Conservation (phyloP, 2,329 filamentous ascomycete species). For the Sporothrix pseudoabietina region DNA sequence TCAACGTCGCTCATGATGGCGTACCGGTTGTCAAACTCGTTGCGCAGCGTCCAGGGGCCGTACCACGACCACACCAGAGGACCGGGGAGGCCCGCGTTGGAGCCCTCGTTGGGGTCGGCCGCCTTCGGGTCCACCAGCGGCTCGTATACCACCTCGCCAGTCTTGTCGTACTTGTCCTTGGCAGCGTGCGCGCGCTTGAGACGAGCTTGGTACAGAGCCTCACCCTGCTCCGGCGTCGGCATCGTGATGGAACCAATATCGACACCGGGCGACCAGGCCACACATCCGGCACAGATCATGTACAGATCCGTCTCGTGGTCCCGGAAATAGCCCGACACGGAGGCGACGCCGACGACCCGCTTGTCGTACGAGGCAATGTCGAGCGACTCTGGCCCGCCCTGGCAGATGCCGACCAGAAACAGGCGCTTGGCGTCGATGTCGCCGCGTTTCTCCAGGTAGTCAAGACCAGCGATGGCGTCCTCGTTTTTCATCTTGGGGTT, state of each 20-base stretch:
- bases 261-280: constrained; percentile 25
- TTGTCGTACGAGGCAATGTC: constrained; percentile 24
- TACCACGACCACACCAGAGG: constrained; percentile 29
- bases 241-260: constrained; percentile 25
- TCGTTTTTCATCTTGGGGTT: constrained; percentile 28
- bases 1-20: constrained; percentile 28
- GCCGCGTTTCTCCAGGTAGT: constrained; percentile 20
- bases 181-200: constrained; percentile 21
- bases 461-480: constrained; percentile 19
- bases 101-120: constrained; percentile 24
- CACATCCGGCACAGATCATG: constrained; percentile 28
- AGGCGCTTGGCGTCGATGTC: constrained; percentile 21
- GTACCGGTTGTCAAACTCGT: constrained; percentile 27
- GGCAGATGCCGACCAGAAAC: constrained; percentile 26
- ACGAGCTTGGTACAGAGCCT: constrained; percentile 22
- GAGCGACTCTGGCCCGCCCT: constrained; percentile 24
- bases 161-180: constrained; percentile 10
- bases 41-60: constrained; percentile 27
- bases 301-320: constrained; percentile 27
- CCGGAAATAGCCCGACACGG: constrained; percentile 25
- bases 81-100: constrained; percentile 24
- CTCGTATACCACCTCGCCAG: constrained; percentile 27
- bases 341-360: constrained; percentile 24
- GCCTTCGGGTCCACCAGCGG: constrained; percentile 26
- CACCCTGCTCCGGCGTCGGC: constrained; percentile 22